Conservation (phyloP, 1,284 basidiomycete genomes). For the Wallemia ichthyophaga region DNA sequence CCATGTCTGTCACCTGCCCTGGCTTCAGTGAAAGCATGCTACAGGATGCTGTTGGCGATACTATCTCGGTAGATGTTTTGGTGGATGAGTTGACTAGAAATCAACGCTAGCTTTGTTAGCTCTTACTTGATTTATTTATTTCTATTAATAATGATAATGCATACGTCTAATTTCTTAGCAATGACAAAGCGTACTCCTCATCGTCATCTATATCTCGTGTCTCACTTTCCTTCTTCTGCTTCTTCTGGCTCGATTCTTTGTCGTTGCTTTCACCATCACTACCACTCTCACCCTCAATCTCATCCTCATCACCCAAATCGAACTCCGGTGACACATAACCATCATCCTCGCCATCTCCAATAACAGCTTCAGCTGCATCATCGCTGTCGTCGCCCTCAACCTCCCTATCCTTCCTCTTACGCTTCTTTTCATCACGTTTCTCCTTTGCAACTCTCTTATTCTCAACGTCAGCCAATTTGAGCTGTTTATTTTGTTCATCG, state of each 20-base stretch:
- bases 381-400: conserved; percentile 24
- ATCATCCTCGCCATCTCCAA: conserved; percentile 5
- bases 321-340: conserved; percentile 43
- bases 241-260: background rate
- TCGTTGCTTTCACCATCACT: background rate
- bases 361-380: conserved; percentile 4
- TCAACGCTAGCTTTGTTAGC: background rate
- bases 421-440: conserved; percentile 55
- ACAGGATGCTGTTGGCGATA: background rate
- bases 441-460: conserved; percentile 60
- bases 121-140: background rate
- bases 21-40: background rate
- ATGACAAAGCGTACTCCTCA: background rate
- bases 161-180: background rate
- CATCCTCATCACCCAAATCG: conserved; percentile 20
- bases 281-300: conserved; percentile 22
- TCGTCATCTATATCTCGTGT: background rate
- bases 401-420: conserved; percentile 62
- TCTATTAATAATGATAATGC: too few relatives aligned
- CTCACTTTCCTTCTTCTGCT: too few relatives aligned
- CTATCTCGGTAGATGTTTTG: background rate
- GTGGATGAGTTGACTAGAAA: background rate
- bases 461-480: conserved; percentile 35
- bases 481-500: conserved; percentile 34
- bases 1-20: background rate